A percentile compares a stretch with the other conserved stretches of the same genome.
Evolutionary conservation across 345 rosid genomes (phyloP).

Genomic region (Cardamine chenopodiifolia): DNA sequence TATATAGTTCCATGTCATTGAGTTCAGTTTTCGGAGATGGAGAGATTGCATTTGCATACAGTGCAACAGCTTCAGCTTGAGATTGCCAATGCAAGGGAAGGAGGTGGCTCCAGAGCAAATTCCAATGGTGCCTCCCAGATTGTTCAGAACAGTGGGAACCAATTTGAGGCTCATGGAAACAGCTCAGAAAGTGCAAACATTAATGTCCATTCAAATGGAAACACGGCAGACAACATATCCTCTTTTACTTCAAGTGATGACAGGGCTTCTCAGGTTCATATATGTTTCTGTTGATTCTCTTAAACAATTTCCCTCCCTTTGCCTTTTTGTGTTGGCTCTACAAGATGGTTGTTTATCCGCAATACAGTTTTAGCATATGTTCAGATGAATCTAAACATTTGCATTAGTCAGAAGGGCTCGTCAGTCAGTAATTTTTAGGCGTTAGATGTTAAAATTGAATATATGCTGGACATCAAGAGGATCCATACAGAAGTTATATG

Average conservation of each 20-base stretch:
- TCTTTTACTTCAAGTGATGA: slow-evolving; percentile 55
- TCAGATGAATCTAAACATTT: background rate
- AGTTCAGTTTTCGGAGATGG: slow-evolving; percentile 83
- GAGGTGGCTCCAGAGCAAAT: slow-evolving; percentile 59
- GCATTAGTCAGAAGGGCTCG: background rate
- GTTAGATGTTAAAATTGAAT: background rate
- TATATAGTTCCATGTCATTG: slow-evolving; percentile 33
- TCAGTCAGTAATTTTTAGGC: background rate
- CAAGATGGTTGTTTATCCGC: background rate
- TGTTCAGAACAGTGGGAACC: slow-evolving; percentile 57
- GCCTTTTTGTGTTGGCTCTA: background rate
- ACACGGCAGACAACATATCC: slow-evolving; percentile 45
- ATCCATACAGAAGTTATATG: background rate
- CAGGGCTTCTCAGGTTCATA: slow-evolving; percentile 56
- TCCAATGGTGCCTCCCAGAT: slow-evolving; percentile 56
- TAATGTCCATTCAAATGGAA: slow-evolving; percentile 52
- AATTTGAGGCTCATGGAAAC: slow-evolving; percentile 54
- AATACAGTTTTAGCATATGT: background rate
- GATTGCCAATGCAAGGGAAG: slow-evolving; percentile 74
- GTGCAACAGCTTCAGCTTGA: slow-evolving; percentile 87
- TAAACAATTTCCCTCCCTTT: background rate
- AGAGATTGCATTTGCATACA: slow-evolving; percentile 77
- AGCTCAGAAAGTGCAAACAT: slow-evolving; percentile 41
- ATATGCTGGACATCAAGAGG: slow-evolving; percentile 12
- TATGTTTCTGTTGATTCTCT: background rate